These are phyloP conservation scores for Dalbergia cochinchinensis DNA, from an alignment of 306 rosid species.

Conservation along the genomic window DNA sequence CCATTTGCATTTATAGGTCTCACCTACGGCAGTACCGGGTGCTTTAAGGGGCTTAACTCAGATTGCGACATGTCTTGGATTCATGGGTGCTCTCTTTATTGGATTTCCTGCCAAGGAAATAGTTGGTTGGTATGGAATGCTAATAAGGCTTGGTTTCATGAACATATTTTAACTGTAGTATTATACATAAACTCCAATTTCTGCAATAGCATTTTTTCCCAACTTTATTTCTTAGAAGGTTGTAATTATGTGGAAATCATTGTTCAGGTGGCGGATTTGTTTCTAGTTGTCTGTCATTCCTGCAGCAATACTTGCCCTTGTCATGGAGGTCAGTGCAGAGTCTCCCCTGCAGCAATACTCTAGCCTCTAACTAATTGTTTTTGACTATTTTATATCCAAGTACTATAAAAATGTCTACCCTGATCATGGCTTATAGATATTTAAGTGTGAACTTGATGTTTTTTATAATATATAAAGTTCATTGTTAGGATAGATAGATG, in stretches of 20 bases:
- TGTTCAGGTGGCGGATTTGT: conserved; percentile 86
- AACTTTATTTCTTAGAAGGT: conserved; percentile 10
- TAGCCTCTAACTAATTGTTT: too few relatives aligned
- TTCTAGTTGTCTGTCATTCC: conserved; percentile 81
- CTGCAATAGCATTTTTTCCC: conserved; percentile 8
- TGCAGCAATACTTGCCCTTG: conserved; percentile 39
- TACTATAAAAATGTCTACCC: too few relatives aligned
- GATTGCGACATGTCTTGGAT: conserved; percentile 89
- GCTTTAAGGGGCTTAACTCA: conserved; percentile 82
- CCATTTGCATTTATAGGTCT: conserved; percentile 62
- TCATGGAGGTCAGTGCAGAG: too few relatives aligned
- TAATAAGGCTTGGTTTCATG: conserved; percentile 22
- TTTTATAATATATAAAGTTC: too few relatives aligned
- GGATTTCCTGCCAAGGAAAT: conserved; percentile 82
- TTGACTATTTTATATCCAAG: too few relatives aligned
- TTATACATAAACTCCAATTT: conserved; percentile 23
- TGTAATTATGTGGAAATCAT: conserved; percentile 31
- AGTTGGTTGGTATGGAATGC: conserved; percentile 76
- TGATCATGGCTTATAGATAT: too few relatives aligned
- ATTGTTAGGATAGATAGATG: too few relatives aligned
- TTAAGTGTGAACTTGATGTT: too few relatives aligned
- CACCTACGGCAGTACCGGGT: conserved; percentile 78
- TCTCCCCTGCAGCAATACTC: too few relatives aligned
- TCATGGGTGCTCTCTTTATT: conserved; percentile 71
- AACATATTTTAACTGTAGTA: conserved; percentile 20